A percentile compares a stretch with the other conserved stretches of the same genome.
phyloP scores from a whole-genome alignment of 768 basidiomycete genomes.

The Mycena haematopus region DNA sequence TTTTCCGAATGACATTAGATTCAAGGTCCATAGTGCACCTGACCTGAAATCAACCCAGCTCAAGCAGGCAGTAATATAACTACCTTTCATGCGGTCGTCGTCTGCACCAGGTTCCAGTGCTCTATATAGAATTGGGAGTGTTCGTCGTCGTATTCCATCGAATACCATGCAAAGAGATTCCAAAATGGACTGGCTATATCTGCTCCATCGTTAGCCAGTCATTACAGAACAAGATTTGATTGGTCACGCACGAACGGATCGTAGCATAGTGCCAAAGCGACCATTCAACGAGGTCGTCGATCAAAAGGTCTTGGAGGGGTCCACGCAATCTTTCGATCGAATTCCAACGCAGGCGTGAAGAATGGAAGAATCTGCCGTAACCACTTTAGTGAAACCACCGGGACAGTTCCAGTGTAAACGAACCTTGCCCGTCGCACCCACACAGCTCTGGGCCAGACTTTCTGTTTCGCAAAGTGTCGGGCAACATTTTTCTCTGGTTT shows the following conservation, averaged over 20 bases:
- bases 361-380: constrained; percentile 62
- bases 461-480: constrained; percentile 72
- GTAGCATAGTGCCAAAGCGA: constrained; percentile 78
- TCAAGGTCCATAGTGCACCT: constrained; percentile 79
- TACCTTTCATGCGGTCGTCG: constrained; percentile 87
- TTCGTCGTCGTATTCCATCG: constrained; percentile 72
- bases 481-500: constrained; percentile 69
- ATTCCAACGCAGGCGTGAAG: constrained; percentile 74
- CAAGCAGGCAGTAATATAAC: not conserved
- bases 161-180: constrained; percentile 62
- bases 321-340: constrained; percentile 71
- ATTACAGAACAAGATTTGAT: constrained; percentile 31
- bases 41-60: not conserved
- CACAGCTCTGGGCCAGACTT: constrained; percentile 77
- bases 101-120: constrained; percentile 73
- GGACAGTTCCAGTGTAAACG: constrained; percentile 24
- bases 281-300: constrained; percentile 79
- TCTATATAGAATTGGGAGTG: constrained; percentile 61
- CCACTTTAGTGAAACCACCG: constrained; percentile 7
- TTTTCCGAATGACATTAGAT: constrained; percentile 66
- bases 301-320: constrained; percentile 62
- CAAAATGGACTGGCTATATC: constrained; percentile 55
- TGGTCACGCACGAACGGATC: constrained; percentile 49
- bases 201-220: constrained; percentile 27
- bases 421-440: constrained; percentile 72